A percentile compares a stretch with the other conserved stretches of the same genome.
phyloP scores from a whole-genome alignment of 768 basidiomycete species.

The Gymnopilus junonius region DNA sequence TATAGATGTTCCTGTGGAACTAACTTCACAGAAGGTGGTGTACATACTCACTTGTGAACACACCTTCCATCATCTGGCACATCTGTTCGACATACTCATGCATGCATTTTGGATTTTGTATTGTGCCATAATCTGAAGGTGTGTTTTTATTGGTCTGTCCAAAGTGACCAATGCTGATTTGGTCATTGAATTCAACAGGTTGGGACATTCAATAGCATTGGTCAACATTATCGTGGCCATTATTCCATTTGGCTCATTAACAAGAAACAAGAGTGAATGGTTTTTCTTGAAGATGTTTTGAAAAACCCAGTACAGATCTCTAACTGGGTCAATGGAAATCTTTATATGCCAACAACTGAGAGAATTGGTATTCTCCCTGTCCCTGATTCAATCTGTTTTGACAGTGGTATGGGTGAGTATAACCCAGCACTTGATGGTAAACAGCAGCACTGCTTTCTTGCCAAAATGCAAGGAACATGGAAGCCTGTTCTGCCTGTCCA shows the following conservation, averaged over 20 bases:
- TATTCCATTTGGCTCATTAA: constrained; percentile 28
- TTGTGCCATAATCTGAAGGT: constrained; percentile 13
- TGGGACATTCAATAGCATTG: constrained; percentile 28
- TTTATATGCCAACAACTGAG: constrained; percentile 21
- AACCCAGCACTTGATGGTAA: background rate
- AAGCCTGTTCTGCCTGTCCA: constrained; percentile 30
- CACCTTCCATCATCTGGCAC: constrained; percentile 26
- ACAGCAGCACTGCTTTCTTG: constrained; percentile 22
- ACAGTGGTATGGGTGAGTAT: constrained; percentile 10
- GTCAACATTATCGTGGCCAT: constrained; percentile 25
- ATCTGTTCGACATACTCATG: constrained; percentile 27
- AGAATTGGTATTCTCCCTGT: constrained; percentile 11
- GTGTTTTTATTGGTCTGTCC: background rate
- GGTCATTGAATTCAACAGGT: constrained; percentile 29
- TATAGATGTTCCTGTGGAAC: constrained; percentile 35
- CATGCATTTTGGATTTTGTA: constrained; percentile 26
- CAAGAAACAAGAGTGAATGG: constrained; percentile 17
- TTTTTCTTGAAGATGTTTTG: constrained; percentile 11
- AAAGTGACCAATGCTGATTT: constrained; percentile 14
- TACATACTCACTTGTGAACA: constrained; percentile 34
- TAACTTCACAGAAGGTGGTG: constrained; percentile 38
- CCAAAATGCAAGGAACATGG: constrained; percentile 27
- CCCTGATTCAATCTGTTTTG: background rate
- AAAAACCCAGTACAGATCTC: constrained; percentile 1
- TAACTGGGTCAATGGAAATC: constrained; percentile 25